phyloP scores from a whole-genome alignment of 2,329 filamentous ascomycete species.

The Apiospora aurea region DNA sequence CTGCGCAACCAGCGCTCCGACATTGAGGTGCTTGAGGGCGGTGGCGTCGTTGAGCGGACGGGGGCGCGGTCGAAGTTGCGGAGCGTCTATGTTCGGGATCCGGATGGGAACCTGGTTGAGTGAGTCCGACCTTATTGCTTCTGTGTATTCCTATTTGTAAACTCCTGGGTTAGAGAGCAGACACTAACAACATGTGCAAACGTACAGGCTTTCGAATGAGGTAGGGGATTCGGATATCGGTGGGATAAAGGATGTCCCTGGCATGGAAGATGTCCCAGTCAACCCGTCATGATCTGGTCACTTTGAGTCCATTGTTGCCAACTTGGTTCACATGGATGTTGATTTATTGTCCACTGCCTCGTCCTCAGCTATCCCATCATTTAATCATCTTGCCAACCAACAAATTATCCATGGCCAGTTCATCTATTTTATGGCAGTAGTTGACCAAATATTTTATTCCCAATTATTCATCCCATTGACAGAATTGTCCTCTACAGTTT shows the following conservation, averaged over 20 bases:
- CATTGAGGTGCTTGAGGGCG: constrained; percentile 58
- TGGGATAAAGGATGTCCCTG: constrained; percentile 1
- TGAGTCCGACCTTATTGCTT: no score
- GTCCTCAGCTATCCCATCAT: no score
- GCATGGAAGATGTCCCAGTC: not conserved
- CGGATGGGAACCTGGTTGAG: constrained; percentile 69
- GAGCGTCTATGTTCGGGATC: constrained; percentile 67
- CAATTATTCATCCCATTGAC: no score
- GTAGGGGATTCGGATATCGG: constrained; percentile 1
- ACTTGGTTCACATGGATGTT: not conserved
- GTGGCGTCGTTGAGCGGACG: constrained; percentile 58
- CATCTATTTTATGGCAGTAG: no score
- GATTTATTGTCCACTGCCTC: no score
- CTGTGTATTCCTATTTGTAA: no score
- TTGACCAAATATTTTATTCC: no score
- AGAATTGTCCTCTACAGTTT: no score
- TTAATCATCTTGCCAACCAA: no score
- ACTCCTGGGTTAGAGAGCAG: no score
- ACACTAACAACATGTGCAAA: no score
- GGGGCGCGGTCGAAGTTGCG: constrained; percentile 61
- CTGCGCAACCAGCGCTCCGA: constrained; percentile 47
- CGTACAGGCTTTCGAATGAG: constrained; percentile 27
- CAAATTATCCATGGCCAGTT: no score
- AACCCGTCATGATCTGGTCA: not conserved
- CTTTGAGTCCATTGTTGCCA: not conserved